A percentile compares a stretch with the other conserved stretches of the same genome.
These are phyloP conservation scores for Fraxinus excelsior DNA, from an alignment of 257 asterid genomes.

Conservation along the genomic window DNA sequence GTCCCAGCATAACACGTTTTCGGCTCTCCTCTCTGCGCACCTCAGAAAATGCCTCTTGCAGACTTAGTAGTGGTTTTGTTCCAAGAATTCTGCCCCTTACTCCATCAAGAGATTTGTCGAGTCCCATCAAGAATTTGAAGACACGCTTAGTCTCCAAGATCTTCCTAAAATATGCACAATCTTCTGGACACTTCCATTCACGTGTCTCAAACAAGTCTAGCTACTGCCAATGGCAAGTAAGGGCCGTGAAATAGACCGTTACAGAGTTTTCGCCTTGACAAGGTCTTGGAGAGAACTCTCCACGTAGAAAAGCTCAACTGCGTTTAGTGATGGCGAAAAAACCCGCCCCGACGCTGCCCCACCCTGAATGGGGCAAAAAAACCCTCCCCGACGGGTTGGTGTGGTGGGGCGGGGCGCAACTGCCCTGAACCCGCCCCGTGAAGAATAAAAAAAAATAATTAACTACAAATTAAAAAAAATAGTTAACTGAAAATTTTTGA, in stretches of 20 bases:
- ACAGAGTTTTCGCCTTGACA: not conserved
- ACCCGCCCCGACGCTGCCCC: too few relatives aligned
- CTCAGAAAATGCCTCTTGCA: not conserved
- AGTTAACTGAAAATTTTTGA: too few relatives aligned
- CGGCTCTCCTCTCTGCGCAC: not conserved
- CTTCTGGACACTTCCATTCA: conserved; percentile 14
- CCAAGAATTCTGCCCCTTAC: not conserved
- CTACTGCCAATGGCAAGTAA: not conserved
- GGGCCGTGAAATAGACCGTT: not conserved
- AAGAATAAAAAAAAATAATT: too few relatives aligned
- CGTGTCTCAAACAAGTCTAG: not conserved
- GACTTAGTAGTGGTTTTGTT: not conserved
- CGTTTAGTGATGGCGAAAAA: too few relatives aligned
- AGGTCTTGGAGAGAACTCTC: not conserved
- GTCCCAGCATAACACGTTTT: not conserved
- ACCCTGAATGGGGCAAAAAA: too few relatives aligned
- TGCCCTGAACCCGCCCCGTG: too few relatives aligned
- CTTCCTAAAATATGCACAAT: not conserved
- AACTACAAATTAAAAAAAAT: too few relatives aligned
- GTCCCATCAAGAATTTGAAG: not conserved
- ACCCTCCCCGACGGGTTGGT: too few relatives aligned
- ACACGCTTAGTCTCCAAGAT: not conserved
- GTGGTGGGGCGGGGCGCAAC: too few relatives aligned
- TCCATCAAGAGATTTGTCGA: not conserved
- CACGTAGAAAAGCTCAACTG: too few relatives aligned